Conservation (phyloP, 2,329 filamentous ascomycete species). For the Paecilomyces dactylethromorphus region DNA sequence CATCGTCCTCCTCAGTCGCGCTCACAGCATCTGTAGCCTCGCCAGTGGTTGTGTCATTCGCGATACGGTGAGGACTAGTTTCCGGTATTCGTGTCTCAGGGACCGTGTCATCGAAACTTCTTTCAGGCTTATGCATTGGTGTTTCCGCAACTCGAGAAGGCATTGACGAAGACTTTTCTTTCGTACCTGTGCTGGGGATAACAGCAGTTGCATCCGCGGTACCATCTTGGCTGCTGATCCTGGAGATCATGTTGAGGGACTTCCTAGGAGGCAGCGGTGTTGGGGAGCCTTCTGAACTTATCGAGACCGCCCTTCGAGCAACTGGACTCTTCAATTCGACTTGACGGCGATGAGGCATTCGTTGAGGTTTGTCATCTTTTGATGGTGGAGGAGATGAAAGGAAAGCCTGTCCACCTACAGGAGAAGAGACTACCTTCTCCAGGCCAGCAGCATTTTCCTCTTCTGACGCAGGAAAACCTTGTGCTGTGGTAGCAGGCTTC, state of each 20-base stretch:
- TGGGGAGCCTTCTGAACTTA: slow-evolving; percentile 5
- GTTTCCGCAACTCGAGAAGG: slow-evolving; percentile 35
- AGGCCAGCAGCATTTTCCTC: slow-evolving; percentile 7
- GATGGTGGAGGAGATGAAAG: slow-evolving; percentile 19
- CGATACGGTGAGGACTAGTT: slow-evolving; percentile 26
- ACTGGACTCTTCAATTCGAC: not conserved
- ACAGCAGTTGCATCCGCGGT: not conserved
- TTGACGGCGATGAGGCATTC: slow-evolving; percentile 3
- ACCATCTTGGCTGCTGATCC: not conserved
- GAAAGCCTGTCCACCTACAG: slow-evolving; percentile 8
- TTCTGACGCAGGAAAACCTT: slow-evolving; percentile 2
- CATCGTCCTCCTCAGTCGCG: slow-evolving; percentile 29
- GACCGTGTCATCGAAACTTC: slow-evolving; percentile 17
- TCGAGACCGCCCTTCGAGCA: slow-evolving; percentile 6
- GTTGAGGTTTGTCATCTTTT: slow-evolving; percentile 8
- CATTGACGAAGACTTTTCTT: slow-evolving; percentile 30
- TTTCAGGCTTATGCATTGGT: slow-evolving; percentile 22
- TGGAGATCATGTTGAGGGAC: slow-evolving; percentile 7
- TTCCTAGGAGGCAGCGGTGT: slow-evolving; percentile 3
- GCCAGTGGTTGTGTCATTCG: slow-evolving; percentile 14
- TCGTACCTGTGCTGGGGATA: slow-evolving; percentile 1
- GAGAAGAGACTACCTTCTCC: slow-evolving; percentile 10
- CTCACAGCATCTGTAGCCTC: slow-evolving; percentile 16
- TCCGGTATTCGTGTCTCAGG: slow-evolving; percentile 31
- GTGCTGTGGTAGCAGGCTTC: not conserved